Evolutionary conservation across 192 early-diverging fungal species (phyloP).

Genomic region (Coemansia sp.): DNA sequence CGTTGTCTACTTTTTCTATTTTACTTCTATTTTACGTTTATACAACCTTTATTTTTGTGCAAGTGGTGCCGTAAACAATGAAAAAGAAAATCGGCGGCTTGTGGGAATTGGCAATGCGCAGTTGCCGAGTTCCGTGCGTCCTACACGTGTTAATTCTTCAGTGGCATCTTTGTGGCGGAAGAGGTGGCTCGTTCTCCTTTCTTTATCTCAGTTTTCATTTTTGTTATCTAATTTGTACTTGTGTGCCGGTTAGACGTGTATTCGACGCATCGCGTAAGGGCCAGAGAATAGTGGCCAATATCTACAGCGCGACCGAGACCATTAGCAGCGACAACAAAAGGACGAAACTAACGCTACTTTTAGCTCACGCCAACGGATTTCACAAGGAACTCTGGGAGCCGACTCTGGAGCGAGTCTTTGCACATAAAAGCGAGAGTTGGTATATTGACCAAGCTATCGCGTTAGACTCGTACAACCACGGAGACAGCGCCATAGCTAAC

Average conservation of each 20-base stretch:
- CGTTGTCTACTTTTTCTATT: neutral
- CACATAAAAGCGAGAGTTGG: constrained; percentile 19
- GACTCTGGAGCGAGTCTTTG: constrained; percentile 31
- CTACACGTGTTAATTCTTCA: neutral
- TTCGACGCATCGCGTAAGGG: constrained; percentile 35
- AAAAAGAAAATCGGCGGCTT: neutral
- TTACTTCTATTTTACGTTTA: neutral
- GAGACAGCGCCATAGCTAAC: constrained; percentile 55
- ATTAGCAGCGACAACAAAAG: neutral
- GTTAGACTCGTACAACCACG: constrained; percentile 54
- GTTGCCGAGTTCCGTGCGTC: neutral
- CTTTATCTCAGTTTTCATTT: neutral
- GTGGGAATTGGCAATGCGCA: neutral
- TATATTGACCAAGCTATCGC: constrained; percentile 37
- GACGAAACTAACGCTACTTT: constrained; percentile 35
- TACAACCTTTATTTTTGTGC: neutral
- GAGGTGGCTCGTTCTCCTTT: neutral
- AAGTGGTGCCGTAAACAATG: neutral
- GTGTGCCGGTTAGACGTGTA: constrained; percentile 8
- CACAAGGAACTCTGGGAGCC: constrained; percentile 61
- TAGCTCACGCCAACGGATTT: constrained; percentile 56
- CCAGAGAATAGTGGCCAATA: constrained; percentile 43
- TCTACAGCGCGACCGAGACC: constrained; percentile 24
- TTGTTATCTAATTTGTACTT: neutral
- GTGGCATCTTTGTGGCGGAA: neutral